Base-by-base conservation (phyloP, 1,284 basidiomycete genomes). In the Boletus sp. region DNA sequence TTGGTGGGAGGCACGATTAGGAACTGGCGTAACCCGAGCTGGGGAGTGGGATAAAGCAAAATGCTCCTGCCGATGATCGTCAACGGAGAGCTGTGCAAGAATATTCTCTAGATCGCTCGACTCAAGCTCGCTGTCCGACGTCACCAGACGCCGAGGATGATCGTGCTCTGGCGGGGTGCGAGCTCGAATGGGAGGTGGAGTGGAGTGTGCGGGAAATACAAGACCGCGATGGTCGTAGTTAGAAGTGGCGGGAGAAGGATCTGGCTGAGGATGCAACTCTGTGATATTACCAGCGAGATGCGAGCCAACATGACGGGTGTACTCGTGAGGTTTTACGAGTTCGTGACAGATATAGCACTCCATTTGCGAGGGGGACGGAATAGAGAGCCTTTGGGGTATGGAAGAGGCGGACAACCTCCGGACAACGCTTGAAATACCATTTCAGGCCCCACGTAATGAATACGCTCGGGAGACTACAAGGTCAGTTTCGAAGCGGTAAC, bases 321-420 rank as follows among this genome's bases (percentile, higher is more conserved):
- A 61, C 16, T 61, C 38, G 34, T 46, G 20, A 17, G 17, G 49
- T 29, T 46, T 1, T 26, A 60, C 5, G 13, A 9, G 6, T n/a
- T 23, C 12, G 29, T 51, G 37, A 32, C 58, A 59, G 22, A 55
- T 47, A 33, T 51, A 43, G 22, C 58, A 60, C 44, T 50, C 38
- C 48, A 56, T 58, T 26, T 27, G 17, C 3, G 6, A 30, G 25
- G 35, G 25, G n/a, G 16, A 17, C 23, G 42, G 2, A 25, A 20
- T 19, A 22, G 25, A 27, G 17, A 17, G 33, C 8, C 10, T 22
- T 16, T 23, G n/a, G 19, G 45, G 23, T 19, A 14, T 7, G 16
- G 16, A 32, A 17, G 35, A 16, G 29, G 29, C 22, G 23, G 25
- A 25, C 22, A 26, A 17, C 20, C 14, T 16, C 12, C 2, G 19